A percentile compares a stretch with the other conserved stretches of the same genome.
phyloP scores from a whole-genome alignment of 2,329 filamentous ascomycete genomes.

The Scytalidium sp. region DNA sequence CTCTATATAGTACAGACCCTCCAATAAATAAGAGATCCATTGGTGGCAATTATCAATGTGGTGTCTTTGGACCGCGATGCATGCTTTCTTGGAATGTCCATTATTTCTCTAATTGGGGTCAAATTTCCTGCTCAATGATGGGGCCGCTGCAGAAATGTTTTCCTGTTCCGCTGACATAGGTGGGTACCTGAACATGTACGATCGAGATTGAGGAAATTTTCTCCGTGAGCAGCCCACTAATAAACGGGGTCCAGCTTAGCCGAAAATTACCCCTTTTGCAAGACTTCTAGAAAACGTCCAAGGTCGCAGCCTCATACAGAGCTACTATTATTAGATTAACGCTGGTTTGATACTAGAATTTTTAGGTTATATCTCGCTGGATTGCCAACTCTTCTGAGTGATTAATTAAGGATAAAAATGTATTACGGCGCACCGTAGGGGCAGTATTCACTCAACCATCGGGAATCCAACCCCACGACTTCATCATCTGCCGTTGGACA shows the following conservation, averaged over 20 bases:
- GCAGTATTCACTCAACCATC: background rate
- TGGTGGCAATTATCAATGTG: background rate
- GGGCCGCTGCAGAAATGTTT: background rate
- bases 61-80: background rate
- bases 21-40: background rate
- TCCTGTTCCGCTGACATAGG: background rate
- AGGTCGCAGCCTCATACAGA: too few relatives aligned
- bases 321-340: too few relatives aligned
- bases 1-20: background rate
- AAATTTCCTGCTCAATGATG: background rate
- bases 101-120: background rate
- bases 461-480: conserved; percentile 44
- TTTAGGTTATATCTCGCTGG: too few relatives aligned
- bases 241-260: too few relatives aligned
- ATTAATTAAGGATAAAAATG: too few relatives aligned
- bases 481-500: conserved; percentile 44
- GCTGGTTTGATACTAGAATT: too few relatives aligned
- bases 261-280: background rate
- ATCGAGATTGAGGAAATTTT: background rate
- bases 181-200: background rate
- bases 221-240: background rate
- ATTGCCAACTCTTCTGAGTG: too few relatives aligned
- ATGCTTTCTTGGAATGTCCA: background rate
- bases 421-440: too few relatives aligned
- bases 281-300: too few relatives aligned